phyloP scores from a whole-genome alignment of 768 basidiomycete species.

The Suillus tomentosus region DNA sequence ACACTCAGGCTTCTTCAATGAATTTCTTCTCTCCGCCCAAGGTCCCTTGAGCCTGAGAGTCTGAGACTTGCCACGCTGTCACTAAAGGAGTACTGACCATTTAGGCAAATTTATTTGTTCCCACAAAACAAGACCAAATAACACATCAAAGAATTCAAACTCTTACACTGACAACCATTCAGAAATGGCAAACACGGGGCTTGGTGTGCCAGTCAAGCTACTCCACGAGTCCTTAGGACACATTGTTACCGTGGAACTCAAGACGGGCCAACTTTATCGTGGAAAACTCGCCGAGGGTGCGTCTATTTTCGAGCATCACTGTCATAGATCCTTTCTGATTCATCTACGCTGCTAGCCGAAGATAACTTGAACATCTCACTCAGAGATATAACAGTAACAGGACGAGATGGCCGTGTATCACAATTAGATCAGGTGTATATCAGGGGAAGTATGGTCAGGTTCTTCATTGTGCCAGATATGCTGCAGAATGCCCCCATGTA shows the following conservation, averaged over 20 bases:
- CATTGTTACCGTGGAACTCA: conserved; percentile 96
- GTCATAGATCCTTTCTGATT: conserved; percentile 23
- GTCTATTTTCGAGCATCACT: conserved; percentile 20
- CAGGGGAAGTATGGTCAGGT: conserved; percentile 95
- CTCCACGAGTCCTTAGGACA: conserved; percentile 97
- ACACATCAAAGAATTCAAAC: conserved; percentile 23
- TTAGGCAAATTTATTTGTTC: background rate
- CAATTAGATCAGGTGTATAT: conserved; percentile 99
- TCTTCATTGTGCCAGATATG: conserved; percentile 99
- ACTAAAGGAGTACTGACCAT: background rate
- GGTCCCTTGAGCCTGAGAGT: too few relatives aligned
- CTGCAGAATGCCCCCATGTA: conserved; percentile 98
- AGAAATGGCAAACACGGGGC: conserved; percentile 51
- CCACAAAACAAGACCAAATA: conserved; percentile 11
- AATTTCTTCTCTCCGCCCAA: background rate
- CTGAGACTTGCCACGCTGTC: background rate
- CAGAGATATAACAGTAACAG: conserved; percentile 96
- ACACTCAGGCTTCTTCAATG: too few relatives aligned
- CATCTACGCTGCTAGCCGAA: conserved; percentile 65
- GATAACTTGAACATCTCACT: conserved; percentile 97
- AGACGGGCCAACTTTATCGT: conserved; percentile 95
- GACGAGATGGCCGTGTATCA: conserved; percentile 96
- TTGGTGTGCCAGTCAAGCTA: conserved; percentile 95
- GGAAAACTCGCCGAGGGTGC: conserved; percentile 97
- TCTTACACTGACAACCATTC: conserved; percentile 16